phyloP scores from a whole-genome alignment of 352 stramenopile species.

The Pythium rishiriense region DNA sequence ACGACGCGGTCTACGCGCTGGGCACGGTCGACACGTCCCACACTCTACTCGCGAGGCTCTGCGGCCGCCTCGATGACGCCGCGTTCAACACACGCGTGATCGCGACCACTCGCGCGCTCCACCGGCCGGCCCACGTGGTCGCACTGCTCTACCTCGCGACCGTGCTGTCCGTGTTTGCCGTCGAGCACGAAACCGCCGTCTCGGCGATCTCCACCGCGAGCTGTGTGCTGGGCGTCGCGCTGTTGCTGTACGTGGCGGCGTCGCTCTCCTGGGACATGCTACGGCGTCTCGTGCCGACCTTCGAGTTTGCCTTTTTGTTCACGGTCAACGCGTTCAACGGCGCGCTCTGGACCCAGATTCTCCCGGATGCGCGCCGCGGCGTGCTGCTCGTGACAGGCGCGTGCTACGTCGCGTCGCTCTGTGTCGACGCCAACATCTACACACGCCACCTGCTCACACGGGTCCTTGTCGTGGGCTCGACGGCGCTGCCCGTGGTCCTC shows the following conservation, averaged over 20 bases:
- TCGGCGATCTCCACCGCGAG: too few species aligned
- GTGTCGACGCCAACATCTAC: conserved; percentile 13
- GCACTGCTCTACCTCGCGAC: background rate
- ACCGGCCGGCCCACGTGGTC: background rate
- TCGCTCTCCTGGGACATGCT: conserved; percentile 14
- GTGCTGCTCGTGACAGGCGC: background rate
- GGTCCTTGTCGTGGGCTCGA: background rate
- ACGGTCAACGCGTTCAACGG: conserved; percentile 10
- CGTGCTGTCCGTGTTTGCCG: background rate
- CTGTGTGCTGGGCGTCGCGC: background rate
- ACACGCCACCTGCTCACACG: conserved; percentile 3
- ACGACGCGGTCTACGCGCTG: conserved; percentile 1
- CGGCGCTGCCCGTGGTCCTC: background rate
- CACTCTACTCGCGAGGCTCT: conserved; percentile 1
- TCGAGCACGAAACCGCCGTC: background rate
- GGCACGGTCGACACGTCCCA: background rate
- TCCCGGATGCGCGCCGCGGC: background rate
- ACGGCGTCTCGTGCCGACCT: background rate
- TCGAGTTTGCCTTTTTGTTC: conserved; percentile 16
- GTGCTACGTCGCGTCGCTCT: background rate
- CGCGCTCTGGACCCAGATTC: background rate
- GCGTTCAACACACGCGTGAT: conserved; percentile 3
- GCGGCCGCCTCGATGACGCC: background rate
- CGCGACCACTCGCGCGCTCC: background rate
- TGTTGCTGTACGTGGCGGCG: background rate